These are phyloP conservation scores for Blastocystis sp. DNA, from an alignment of 352 stramenopile genomes.

Conservation along the genomic window DNA sequence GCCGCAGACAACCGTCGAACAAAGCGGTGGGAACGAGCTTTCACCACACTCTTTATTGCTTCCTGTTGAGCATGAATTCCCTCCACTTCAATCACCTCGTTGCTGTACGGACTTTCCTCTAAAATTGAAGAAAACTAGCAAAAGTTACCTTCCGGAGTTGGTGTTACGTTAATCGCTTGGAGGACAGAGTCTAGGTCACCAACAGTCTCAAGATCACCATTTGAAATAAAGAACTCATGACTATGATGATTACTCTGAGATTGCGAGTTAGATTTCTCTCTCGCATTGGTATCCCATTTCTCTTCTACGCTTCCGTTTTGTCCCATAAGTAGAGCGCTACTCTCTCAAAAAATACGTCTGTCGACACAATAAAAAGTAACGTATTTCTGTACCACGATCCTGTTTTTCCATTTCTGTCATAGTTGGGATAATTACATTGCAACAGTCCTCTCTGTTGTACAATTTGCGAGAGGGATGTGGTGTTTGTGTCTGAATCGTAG, in stretches of 20 bases:
- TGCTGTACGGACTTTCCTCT: neutral
- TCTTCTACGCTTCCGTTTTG: conserved; percentile 28
- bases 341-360: neutral
- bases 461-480: too few species aligned
- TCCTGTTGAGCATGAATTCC: conserved; percentile 25
- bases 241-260: neutral
- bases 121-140: neutral
- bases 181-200: conserved; percentile 42
- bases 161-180: conserved; percentile 27
- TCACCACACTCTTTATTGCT: conserved; percentile 34
- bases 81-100: conserved; percentile 13
- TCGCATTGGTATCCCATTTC: neutral
- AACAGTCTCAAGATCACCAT: conserved; percentile 43
- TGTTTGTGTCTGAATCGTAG: neutral
- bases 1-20: neutral
- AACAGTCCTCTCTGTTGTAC: neutral
- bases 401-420: neutral
- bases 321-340: neutral
- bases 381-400: too few species aligned
- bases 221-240: conserved; percentile 49
- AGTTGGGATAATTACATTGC: neutral
- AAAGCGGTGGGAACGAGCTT: conserved; percentile 27
- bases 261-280: neutral
- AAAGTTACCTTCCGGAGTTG: neutral
- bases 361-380: too few species aligned